Conservation (phyloP, 176 grass and related monocot species). For the Musa acuminata region DNA sequence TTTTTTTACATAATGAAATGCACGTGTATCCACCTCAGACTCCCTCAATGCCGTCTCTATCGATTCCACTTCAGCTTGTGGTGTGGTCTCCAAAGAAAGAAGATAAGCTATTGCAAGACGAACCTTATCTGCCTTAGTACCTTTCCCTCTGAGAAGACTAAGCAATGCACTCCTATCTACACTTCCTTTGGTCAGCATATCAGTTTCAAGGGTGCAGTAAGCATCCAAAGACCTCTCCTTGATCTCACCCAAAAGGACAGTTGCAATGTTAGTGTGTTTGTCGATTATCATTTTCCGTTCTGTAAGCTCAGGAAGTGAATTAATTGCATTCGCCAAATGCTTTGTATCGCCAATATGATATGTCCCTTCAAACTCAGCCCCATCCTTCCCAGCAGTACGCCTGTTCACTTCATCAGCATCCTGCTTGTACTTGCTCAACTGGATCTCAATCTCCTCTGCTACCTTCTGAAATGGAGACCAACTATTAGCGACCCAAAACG, state of each 20-base stretch:
- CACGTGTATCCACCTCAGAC: constrained; percentile 67
- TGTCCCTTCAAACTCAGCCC: constrained; percentile 83
- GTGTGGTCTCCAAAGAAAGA: constrained; percentile 62
- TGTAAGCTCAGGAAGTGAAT: constrained; percentile 80
- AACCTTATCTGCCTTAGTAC: constrained; percentile 84
- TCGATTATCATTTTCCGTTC: constrained; percentile 91
- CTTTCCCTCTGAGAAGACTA: constrained; percentile 67
- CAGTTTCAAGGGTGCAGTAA: constrained; percentile 66
- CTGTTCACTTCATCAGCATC: constrained; percentile 90
- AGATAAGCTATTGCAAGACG: constrained; percentile 77
- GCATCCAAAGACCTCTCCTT: constrained; percentile 85
- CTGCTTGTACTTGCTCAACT: constrained; percentile 88
- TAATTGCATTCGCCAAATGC: constrained; percentile 86
- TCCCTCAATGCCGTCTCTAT: constrained; percentile 64
- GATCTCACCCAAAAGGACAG: constrained; percentile 66
- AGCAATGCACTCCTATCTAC: constrained; percentile 55
- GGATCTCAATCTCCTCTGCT: constrained; percentile 62
- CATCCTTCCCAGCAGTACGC: constrained; percentile 50
- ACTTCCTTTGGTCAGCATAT: constrained; percentile 67
- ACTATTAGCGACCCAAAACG: constrained; percentile 78
- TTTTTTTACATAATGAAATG: constrained; percentile 88
- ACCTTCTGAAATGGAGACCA: constrained; percentile 85
- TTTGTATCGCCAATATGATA: constrained; percentile 91
- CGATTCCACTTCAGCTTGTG: constrained; percentile 58
- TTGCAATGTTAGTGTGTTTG: constrained; percentile 87